A percentile compares a stretch with the other conserved stretches of the same genome.
These are phyloP conservation scores for Zasmidium citrigriseum DNA, from an alignment of 2,329 filamentous ascomycete species.

Conservation along the genomic window DNA sequence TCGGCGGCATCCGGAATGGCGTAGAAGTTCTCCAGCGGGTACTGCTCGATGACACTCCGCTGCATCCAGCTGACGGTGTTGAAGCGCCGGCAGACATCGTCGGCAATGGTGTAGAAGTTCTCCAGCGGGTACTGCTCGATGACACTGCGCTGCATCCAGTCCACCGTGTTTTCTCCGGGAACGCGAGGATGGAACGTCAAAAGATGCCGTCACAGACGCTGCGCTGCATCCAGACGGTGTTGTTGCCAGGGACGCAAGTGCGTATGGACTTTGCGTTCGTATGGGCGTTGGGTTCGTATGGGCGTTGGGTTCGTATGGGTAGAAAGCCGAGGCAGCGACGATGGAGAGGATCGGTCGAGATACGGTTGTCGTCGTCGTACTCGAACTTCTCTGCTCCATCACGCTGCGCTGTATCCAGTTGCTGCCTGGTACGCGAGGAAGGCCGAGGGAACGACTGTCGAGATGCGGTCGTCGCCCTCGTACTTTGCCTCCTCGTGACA, in stretches of 20 bases:
- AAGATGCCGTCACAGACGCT: too few relatives aligned
- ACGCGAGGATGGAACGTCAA: too few relatives aligned
- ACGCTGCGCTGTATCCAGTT: too few relatives aligned
- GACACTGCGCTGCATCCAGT: slow-evolving; percentile 44
- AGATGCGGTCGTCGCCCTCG: slow-evolving; percentile 50
- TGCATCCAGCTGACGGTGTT: slow-evolving; percentile 45
- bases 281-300: too few relatives aligned
- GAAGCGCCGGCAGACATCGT: slow-evolving; percentile 21
- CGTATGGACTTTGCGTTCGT: too few relatives aligned
- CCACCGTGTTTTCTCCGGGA: slow-evolving; percentile 41
- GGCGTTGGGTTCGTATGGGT: too few relatives aligned
- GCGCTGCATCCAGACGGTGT: too few relatives aligned
- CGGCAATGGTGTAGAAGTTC: slow-evolving; percentile 26
- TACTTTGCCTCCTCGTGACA: slow-evolving; percentile 45
- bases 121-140: slow-evolving; percentile 43
- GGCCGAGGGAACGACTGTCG: too few relatives aligned
- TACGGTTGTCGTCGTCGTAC: too few relatives aligned
- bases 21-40: slow-evolving; percentile 40
- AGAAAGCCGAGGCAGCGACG: slow-evolving; percentile 46
- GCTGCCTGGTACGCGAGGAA: too few relatives aligned
- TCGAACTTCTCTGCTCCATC: too few relatives aligned
- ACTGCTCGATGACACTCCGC: slow-evolving; percentile 39
- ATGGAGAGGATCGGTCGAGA: slow-evolving; percentile 44
- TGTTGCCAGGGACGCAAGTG: too few relatives aligned
- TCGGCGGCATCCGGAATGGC: slow-evolving; percentile 14